Conservation (phyloP, 768 basidiomycete genomes). For the Sarcodon aspratus region DNA sequence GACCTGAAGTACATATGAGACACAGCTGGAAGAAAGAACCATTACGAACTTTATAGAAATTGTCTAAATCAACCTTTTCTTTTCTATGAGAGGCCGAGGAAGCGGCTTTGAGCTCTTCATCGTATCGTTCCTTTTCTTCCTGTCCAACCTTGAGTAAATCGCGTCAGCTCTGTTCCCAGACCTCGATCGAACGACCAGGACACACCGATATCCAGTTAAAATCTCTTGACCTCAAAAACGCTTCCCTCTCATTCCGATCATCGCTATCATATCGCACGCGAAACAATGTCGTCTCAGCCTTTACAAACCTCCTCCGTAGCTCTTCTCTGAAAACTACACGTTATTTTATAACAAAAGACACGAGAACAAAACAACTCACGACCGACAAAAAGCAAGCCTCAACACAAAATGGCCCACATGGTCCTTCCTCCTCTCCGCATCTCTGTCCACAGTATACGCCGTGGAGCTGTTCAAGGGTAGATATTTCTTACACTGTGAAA, state of each 20-base stretch:
- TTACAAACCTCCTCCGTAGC: constrained; percentile 76
- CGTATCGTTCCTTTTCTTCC: constrained; percentile 40
- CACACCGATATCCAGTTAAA: constrained; percentile 57
- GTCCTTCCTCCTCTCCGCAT: constrained; percentile 68
- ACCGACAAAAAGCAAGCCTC: constrained; percentile 89
- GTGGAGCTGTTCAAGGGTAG: constrained; percentile 52
- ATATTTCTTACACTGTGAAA: constrained; percentile 59
- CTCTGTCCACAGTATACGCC: constrained; percentile 33
- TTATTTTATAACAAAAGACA: background rate
- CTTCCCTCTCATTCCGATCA: constrained; percentile 38
- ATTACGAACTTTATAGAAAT: constrained; percentile 63
- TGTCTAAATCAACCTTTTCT: constrained; percentile 27
- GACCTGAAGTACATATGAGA: constrained; percentile 40
- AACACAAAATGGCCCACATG: constrained; percentile 91
- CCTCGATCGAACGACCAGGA: constrained; percentile 4
- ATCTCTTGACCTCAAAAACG: constrained; percentile 53
- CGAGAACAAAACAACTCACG: constrained; percentile 45
- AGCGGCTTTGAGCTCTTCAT: constrained; percentile 36
- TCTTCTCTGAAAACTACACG: constrained; percentile 55
- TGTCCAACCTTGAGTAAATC: constrained; percentile 35
- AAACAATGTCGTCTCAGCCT: constrained; percentile 82
- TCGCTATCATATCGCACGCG: constrained; percentile 68
- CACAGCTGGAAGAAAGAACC: background rate
- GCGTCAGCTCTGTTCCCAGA: background rate
- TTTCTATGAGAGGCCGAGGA: constrained; percentile 26